Percentiles rank a stretch among this genome's conserved stretches.
These are phyloP conservation scores for Gossypium schwendimanii DNA, from an alignment of 441 rosid genomes.

Conservation along the genomic window DNA sequence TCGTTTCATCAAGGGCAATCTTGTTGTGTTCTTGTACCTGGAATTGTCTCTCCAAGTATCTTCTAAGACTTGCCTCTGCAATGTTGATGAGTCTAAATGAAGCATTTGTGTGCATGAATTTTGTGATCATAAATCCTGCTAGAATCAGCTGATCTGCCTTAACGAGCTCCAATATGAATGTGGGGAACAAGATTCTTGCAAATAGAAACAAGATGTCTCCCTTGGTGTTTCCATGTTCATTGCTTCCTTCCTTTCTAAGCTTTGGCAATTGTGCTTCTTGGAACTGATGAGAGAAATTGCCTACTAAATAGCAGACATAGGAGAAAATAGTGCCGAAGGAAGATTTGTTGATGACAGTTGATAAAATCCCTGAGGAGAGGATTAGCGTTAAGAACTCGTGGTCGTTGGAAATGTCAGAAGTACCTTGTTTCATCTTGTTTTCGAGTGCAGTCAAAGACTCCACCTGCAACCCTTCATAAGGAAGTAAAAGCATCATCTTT, in stretches of 20 bases:
- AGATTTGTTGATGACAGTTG: conserved; percentile 42
- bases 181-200: conserved; percentile 56
- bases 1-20: conserved; percentile 18
- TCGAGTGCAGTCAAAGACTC: conserved; percentile 52
- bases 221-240: conserved; percentile 8
- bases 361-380: conserved; percentile 53
- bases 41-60: conserved; percentile 64
- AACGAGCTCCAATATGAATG: conserved; percentile 64
- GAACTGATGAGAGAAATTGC: conserved; percentile 60
- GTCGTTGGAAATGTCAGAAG: conserved; percentile 40
- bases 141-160: conserved; percentile 65
- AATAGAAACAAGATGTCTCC: conserved; percentile 31
- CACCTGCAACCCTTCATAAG: conserved; percentile 49
- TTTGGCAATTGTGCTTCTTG: conserved; percentile 46
- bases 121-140: conserved; percentile 70
- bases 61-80: conserved; percentile 34
- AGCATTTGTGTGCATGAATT: conserved; percentile 77
- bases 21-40: conserved; percentile 28
- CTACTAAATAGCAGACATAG: conserved; percentile 64
- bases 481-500: conserved; percentile 65
- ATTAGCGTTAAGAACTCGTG: conserved; percentile 52
- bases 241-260: conserved; percentile 19
- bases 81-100: conserved; percentile 57
- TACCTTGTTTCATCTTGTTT: conserved; percentile 59
- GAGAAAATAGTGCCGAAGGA: conserved; percentile 49